Base-by-base conservation (phyloP, 805 yeast genomes). In the Wickerhamomyces strasburgensis region DNA sequence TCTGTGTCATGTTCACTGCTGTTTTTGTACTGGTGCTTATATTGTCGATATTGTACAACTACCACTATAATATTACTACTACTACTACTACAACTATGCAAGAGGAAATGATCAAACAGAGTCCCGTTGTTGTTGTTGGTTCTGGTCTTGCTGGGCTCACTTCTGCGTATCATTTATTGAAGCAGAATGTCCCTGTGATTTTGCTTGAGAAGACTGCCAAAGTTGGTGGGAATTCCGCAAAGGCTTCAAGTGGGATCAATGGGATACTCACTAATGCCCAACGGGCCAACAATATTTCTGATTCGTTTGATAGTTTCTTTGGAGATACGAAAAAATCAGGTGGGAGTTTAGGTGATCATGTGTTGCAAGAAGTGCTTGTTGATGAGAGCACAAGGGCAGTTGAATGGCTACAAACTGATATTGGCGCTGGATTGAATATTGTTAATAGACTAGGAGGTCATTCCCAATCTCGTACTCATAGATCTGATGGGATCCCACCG, bases 371-470 rank as follows among this genome's bases (percentile, higher is more conserved):
- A 23, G 80, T 75, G 5, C 62, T 85, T 42, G 71, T 83, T 1
- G 60, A 69, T 39, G 76, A 80, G 30, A 78, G 87, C 3, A 76
- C 73, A 5, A 71, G 67, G 29, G 89, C 93, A 0, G 71, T 85
- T 33, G 73, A 74, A 33, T 85, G 94, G 90, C 67, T 85, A 35
- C 82, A 80, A 47, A 68, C 72, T 21, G 72, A 68, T 5, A 76
- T 84, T 48, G 70, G 67, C 6, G 61, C 84, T 34, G 84, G 80
- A 48, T 62, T 85, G 38, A 71, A 83, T 6, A 65, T 79, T 13
- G 82, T 85, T 10, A 72, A 85, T n/a, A 73, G 84, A 48, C 60
- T 85, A 29, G 95, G 95, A 19, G 95, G 95, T 3, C 94, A 85
- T 54, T 78, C 88, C 1, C 75, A 70, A 34, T 78, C 86, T 15